phyloP scores from a whole-genome alignment of 2,329 filamentous ascomycete species.

The Lachnellula occidentalis region DNA sequence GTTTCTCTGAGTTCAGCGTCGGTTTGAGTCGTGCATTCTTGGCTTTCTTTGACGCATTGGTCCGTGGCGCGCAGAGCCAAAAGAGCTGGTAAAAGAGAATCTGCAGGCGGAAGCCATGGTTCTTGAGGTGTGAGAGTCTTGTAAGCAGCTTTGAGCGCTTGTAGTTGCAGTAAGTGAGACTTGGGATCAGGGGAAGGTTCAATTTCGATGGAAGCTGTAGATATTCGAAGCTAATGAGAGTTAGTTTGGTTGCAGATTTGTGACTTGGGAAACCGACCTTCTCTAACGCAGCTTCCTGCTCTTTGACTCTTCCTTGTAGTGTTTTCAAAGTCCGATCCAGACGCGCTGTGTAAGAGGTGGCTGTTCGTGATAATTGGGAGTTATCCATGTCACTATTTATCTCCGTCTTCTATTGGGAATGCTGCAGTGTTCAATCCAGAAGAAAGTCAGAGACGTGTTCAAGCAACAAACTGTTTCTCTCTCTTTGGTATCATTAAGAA shows the following conservation, averaged over 20 bases:
- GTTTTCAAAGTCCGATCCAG: constrained; percentile 64
- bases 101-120: constrained; percentile 60
- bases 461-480: background rate
- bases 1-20: constrained; percentile 38
- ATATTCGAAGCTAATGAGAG: constrained; percentile 26
- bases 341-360: constrained; percentile 43
- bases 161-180: constrained; percentile 40
- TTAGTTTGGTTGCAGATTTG: background rate
- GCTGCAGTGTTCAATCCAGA: background rate
- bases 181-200: constrained; percentile 30
- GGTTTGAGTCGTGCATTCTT: constrained; percentile 48
- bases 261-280: constrained; percentile 33
- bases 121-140: constrained; percentile 54
- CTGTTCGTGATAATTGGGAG: constrained; percentile 27
- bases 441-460: background rate
- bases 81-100: constrained; percentile 65
- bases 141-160: constrained; percentile 58
- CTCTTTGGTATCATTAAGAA: background rate
- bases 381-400: constrained; percentile 5
- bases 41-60: constrained; percentile 58
- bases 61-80: constrained; percentile 65
- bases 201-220: constrained; percentile 18
- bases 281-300: constrained; percentile 47
- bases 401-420: background rate
- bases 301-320: constrained; percentile 53